phyloP scores from a whole-genome alignment of 257 asterid species.

The Galeopsis tetrahit region DNA sequence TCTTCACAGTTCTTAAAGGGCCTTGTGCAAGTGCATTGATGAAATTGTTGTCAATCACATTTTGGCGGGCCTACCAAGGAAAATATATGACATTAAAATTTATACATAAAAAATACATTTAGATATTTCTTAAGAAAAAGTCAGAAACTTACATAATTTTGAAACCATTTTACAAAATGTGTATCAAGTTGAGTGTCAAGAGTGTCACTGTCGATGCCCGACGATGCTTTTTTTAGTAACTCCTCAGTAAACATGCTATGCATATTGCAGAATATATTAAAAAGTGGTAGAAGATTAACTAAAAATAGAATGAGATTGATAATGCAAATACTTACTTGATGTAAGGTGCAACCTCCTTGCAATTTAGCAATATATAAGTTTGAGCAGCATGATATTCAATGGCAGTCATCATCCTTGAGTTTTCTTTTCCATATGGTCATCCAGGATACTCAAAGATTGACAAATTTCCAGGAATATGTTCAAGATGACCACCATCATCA shows the following conservation, averaged over 20 bases:
- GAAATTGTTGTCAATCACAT: background rate
- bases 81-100: background rate
- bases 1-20: background rate
- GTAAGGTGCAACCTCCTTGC: background rate
- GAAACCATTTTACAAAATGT: background rate
- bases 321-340: background rate
- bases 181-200: conserved; percentile 1
- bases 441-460: background rate
- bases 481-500: background rate
- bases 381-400: background rate
- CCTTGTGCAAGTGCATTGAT: background rate
- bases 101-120: background rate
- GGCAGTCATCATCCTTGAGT: background rate
- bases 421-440: background rate
- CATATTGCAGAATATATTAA: too few species aligned
- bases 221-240: too few species aligned
- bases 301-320: too few species aligned
- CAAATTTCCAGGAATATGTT: background rate
- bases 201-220: background rate
- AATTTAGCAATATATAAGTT: too few species aligned
- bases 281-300: too few species aligned
- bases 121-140: background rate
- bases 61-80: background rate
- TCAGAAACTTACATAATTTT: background rate
- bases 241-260: too few species aligned